Evolutionary conservation across 2,329 filamentous ascomycete species (phyloP).

Genomic region (Periconia sp.): DNA sequence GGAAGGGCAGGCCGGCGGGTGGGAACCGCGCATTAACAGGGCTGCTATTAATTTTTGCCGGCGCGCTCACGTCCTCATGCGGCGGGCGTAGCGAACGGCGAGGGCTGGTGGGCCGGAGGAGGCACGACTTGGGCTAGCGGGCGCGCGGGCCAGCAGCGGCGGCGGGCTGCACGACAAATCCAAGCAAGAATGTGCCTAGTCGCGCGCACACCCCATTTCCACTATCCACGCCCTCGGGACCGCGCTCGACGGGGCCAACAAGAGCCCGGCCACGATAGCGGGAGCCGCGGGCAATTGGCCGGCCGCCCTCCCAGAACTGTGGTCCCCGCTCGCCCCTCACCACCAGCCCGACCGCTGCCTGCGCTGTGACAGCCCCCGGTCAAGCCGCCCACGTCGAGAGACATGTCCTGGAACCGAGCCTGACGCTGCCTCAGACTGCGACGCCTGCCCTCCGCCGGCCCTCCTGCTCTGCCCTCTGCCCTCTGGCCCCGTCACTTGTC

Average conservation of each 20-base stretch:
- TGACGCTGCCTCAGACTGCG: no score
- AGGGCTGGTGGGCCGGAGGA: conserved; percentile 1
- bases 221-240: conserved; percentile 24
- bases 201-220: conserved; percentile 20
- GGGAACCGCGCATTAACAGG: conserved; percentile 17
- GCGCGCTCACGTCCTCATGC: no score
- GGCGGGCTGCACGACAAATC: conserved; percentile 8
- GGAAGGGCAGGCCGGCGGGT: no score
- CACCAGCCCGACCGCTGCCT: conserved; percentile 2
- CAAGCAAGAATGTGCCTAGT: conserved; percentile 15
- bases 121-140: conserved; percentile 17
- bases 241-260: no score
- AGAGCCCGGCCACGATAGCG: no score
- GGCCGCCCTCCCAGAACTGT: conserved; percentile 5
- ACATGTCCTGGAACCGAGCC: conserved; percentile 8
- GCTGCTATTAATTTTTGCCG: conserved; percentile 17
- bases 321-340: conserved; percentile 2
- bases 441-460: no score
- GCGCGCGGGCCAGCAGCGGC: conserved; percentile 13
- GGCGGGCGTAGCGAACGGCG: conserved; percentile 8
- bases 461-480: no score
- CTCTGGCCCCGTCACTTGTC: no score
- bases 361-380: no score
- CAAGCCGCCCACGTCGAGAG: conserved; percentile 11
- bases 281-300: conserved; percentile 24